Percentiles rank a stretch among this genome's conserved stretches.
Evolutionary conservation across 192 early-diverging fungal genomes (phyloP).

Genomic region (Umbelopsis sp.): DNA sequence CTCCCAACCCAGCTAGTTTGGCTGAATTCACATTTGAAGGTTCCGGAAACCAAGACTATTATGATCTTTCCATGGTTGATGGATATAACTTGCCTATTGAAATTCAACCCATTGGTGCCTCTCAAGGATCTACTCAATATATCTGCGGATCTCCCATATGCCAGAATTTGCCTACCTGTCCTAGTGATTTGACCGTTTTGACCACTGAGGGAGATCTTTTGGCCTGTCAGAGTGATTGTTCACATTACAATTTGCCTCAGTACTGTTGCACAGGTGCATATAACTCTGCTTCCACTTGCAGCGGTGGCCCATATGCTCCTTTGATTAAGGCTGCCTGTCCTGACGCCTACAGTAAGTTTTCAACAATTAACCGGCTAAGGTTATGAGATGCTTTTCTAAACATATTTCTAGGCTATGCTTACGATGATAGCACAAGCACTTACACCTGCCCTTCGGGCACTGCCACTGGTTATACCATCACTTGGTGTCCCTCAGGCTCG

Average conservation of each 20-base stretch:
- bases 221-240: constrained; percentile 32
- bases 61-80: constrained; percentile 40
- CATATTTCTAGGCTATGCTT: constrained; percentile 20
- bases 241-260: constrained; percentile 4
- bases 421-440: constrained; percentile 29
- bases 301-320: constrained; percentile 15
- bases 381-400: neutral
- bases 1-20: constrained; percentile 28
- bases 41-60: constrained; percentile 21
- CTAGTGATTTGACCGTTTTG: constrained; percentile 17
- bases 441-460: constrained; percentile 19
- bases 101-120: constrained; percentile 19
- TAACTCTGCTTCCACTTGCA: constrained; percentile 16
- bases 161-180: constrained; percentile 21
- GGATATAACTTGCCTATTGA: constrained; percentile 35
- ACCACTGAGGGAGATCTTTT: neutral
- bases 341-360: constrained; percentile 23
- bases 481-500: constrained; percentile 22
- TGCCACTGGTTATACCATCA: constrained; percentile 23
- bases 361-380: neutral
- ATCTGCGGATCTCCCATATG: constrained; percentile 19
- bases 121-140: neutral
- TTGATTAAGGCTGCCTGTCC: constrained; percentile 28
- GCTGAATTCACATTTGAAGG: constrained; percentile 33
- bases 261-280: constrained; percentile 33